Evolutionary conservation across 2,329 filamentous ascomycete species (phyloP), one percentile per base, ranked within the genome.

Genomic region (Fusarium nematophilum): DNA sequence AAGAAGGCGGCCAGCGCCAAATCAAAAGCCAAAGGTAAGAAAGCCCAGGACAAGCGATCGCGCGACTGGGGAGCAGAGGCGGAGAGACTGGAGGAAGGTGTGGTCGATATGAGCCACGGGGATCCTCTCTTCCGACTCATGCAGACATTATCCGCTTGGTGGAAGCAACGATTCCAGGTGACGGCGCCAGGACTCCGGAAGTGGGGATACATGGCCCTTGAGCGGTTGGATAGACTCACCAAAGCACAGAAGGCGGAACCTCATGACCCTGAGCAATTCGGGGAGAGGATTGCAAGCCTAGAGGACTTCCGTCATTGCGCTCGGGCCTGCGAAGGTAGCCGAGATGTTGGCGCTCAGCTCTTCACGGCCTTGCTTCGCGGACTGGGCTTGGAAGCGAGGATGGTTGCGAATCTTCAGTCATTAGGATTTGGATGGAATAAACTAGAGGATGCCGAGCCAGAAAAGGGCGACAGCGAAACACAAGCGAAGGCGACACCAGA

Each of bases 371-470:
- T 99, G 7, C 73, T 97, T 17, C 83, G 95, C 62, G 92, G 88
- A 1, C 72, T 98, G 9, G 91, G 91, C 0, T 78, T 98, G 3
- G 92, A 97, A 68, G 86, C 92, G 9, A 85, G 94, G 25, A 84
- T 98, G 81, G 87, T 98, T 3, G 88, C 89, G 9, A 97, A 87
- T 70, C 72, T 99, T 33, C 95, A 98, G 70, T 90, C 93, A 1
- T 77, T 92, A 17, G 95, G 95, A 0, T 97, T 96, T 73, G 93
- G 93, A 2, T 98, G 92, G 88, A 96, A 87, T 57, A 96, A 94
- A 73, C 77, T 83, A 9, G 95, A 99, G 74, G 91, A 95, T 45
- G 91, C 90, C 5, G 85, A 86, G 10, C 70, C 74, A 2, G 82
- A 82, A 64, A 83, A 79, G 62, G 73, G 75, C 33, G 62, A 58